Evolutionary conservation across 2,329 filamentous ascomycete species (phyloP), one percentile per base, ranked within the genome.

Genomic region (Alternaria incomplexa): DNA sequence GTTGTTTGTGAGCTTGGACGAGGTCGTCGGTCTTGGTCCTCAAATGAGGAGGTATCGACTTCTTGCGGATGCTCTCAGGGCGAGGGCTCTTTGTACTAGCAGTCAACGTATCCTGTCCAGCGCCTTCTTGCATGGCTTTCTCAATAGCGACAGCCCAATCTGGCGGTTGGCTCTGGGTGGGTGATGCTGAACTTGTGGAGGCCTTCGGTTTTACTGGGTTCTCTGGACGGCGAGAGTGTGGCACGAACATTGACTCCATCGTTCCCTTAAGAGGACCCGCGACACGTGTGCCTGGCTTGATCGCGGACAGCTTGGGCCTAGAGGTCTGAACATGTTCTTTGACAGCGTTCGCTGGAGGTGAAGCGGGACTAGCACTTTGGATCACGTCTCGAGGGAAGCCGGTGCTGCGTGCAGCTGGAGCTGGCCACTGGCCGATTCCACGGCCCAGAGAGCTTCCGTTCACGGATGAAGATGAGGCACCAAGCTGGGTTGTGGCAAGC

Each of bases 11-110:
- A 22, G 17, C 17, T 10, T 15, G 22, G 28, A 2, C 48, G 5
- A 13, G 15, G 10, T 47, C 45, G 7, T 11, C 28, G 22, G 4
- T n/a, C 28, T 54, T 54, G 32, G 2, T 46, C 3, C 64, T 44
- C 13, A 62, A 23, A 36, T 64, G 61, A 0, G 58, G 61, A 6
- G 58, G 61, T 12, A 64, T 23, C 0, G 64, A 66, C 3, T n/a
- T 28, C n/a, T 56, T 45, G 10, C 12, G 52, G 2, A 10, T 23
- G 3, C 5, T 17, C 6, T 26, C 22, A 6, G 45, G 30, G 23
- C 36, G 40, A 26, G 17, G 3, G 12, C 26, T 12, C 10, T 12
- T 26, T 54, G 20, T 5, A 6, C 23, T 23, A 12, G 25, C 25
- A 36, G 17, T 13, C 13, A 11, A n/a, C 26, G 23, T n/a, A 11